phyloP scores from a whole-genome alignment of 106 monocot species.

The Dendrobium officinale region DNA sequence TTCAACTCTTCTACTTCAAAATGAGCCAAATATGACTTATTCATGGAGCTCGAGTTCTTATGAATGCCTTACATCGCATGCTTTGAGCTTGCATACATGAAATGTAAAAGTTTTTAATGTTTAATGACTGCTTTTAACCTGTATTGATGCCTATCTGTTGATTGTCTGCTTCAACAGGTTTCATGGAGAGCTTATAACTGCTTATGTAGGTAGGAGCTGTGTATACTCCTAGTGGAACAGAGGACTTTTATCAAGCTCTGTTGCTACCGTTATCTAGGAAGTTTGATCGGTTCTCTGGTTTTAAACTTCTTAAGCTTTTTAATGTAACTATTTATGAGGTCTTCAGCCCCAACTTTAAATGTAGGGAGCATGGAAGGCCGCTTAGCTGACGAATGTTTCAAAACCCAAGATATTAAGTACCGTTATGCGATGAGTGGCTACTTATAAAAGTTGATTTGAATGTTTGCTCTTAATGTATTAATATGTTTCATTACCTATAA shows the following conservation, averaged over 20 bases:
- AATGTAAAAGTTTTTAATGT: no score
- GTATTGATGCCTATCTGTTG: neutral
- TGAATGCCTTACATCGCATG: no score
- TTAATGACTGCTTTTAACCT: neutral
- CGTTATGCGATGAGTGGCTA: neutral
- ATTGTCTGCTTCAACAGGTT: neutral
- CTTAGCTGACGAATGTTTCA: neutral
- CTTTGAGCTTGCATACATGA: no score
- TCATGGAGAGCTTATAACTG: neutral
- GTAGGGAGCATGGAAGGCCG: constrained; percentile 6
- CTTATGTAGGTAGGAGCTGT: neutral
- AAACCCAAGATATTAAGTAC: neutral
- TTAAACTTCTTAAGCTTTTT: neutral
- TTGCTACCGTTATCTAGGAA: neutral
- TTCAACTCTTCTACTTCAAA: no score
- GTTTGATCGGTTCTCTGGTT: neutral
- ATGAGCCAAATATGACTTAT: no score
- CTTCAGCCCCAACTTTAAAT: constrained; percentile 1
- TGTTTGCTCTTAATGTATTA: neutral
- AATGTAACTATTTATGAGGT: neutral
- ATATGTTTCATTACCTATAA: neutral
- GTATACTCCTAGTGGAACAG: neutral
- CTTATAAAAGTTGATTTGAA: neutral
- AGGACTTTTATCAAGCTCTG: neutral
- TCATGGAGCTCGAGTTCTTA: no score